Base-by-base conservation (phyloP, 257 asterid species). In the Salvia splendens region DNA sequence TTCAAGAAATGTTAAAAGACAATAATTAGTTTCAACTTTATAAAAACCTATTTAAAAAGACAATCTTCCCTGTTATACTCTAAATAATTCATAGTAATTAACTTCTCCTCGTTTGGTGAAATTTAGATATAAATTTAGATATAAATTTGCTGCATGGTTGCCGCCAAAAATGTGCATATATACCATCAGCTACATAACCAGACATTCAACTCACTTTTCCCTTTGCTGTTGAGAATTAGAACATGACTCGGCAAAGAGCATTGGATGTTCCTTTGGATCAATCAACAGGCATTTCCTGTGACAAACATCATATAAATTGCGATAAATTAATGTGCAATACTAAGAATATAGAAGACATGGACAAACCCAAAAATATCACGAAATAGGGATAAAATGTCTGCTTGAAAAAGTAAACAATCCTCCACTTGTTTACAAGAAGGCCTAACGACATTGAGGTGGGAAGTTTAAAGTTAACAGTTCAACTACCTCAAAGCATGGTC, bases 231-330 rank as follows among this genome's bases (percentile, higher is more conserved):
- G 99, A 64, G 95, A 76, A 77, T 91, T 94, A 49, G 82, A 74
- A 74, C 96, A 94, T 63, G 95, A 89, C 83, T 94, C 99, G 2
- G 97, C 95, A 81, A 93, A 91, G 73, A 93, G 89, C 99, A 93
- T 93, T 12, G 99, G 99, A 65, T 91, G 99, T 77, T 94, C 99
- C 85, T 91, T 91, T 10, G 99, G 97, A 84, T 94, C 96, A 73
- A 94, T 84, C 79, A 91, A 73, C 52, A 94, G 80, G 80, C 97
- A 91, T 51, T 89, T 92, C 91, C 99, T 91, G 83, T 52, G 75
- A 69, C 36, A 24, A 65, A 36, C 65, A 64, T 40, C 42, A 71
- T 32, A 10, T 16, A 53, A 61, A 32, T 5, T 11, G 16, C 46
- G 62, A 56, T 54, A 64, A 50, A 14, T 10, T 40, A 40, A 33